Conservation (phyloP, 257 asterid species). For the Nicotiana knightiana region DNA sequence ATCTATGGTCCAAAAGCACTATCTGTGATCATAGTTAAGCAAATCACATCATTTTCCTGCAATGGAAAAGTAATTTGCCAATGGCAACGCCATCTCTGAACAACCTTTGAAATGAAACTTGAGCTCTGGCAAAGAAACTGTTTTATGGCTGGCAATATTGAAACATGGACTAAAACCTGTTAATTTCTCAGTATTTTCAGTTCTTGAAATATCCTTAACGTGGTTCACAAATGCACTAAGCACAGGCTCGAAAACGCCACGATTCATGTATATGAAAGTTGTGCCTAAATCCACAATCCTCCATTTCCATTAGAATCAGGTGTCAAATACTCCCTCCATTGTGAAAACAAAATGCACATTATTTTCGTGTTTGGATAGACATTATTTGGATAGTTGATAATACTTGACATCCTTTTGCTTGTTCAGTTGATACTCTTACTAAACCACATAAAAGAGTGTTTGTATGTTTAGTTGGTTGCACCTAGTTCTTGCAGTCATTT, state of each 20-base stretch:
- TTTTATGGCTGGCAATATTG: conserved; percentile 41
- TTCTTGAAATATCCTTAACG: conserved; percentile 45
- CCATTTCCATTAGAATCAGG: conserved; percentile 61
- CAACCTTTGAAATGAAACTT: conserved; percentile 80
- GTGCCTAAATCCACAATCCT: conserved; percentile 92
- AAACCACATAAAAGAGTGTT: too few species aligned
- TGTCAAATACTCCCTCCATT: conserved; percentile 14
- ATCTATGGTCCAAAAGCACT: conserved; percentile 55
- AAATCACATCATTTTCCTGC: conserved; percentile 35
- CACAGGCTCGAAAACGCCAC: conserved; percentile 32
- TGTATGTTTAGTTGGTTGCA: too few species aligned
- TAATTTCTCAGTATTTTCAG: conserved; percentile 31
- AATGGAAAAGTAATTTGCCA: conserved; percentile 55
- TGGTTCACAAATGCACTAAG: conserved; percentile 35
- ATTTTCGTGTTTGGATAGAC: too few species aligned
- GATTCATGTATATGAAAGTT: conserved; percentile 52
- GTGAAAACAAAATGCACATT: too few species aligned
- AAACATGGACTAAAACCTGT: conserved; percentile 74
- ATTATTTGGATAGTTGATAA: too few species aligned
- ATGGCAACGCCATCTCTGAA: conserved; percentile 55
- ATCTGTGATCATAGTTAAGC: conserved; percentile 55
- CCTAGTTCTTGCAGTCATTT: too few species aligned
- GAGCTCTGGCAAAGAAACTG: conserved; percentile 42
- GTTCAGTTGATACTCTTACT: too few species aligned
- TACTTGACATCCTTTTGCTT: too few species aligned